A percentile compares a stretch with the other conserved stretches of the same genome.
phyloP scores from a whole-genome alignment of 768 basidiomycete species.

The Leucosporidium scottii region DNA sequence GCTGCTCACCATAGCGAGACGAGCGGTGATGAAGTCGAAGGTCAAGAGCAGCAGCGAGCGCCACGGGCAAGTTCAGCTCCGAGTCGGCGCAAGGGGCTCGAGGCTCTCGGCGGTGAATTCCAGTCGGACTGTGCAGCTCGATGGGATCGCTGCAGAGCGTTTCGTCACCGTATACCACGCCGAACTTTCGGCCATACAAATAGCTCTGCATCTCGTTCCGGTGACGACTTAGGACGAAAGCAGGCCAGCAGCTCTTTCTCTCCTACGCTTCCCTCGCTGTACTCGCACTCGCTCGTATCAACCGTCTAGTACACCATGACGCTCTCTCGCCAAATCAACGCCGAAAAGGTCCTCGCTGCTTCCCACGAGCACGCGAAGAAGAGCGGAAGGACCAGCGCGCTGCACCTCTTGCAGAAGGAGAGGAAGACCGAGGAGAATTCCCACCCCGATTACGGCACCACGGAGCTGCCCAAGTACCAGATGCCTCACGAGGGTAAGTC shows the following conservation, averaged over 20 bases:
- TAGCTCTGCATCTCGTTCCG: no score
- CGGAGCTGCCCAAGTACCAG: constrained; percentile 62
- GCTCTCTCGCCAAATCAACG: constrained; percentile 47
- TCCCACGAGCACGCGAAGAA: constrained; percentile 45
- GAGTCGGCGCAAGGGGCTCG: background rate
- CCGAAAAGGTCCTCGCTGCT: constrained; percentile 58
- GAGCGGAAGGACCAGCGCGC: background rate
- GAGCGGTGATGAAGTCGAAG: no score
- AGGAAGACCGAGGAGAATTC: background rate
- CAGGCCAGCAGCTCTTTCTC: background rate
- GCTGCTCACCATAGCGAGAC: no score
- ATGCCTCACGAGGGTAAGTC: constrained; percentile 53
- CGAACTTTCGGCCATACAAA: no score
- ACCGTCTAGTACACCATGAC: constrained; percentile 5
- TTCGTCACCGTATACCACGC: no score
- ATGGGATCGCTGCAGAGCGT: no score
- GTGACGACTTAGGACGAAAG: background rate
- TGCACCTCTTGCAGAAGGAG: constrained; percentile 8
- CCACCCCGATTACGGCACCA: constrained; percentile 38
- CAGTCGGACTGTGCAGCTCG: no score
- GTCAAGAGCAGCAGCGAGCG: no score
- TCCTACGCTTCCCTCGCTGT: background rate
- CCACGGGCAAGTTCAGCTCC: background rate
- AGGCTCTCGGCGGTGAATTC: no score
- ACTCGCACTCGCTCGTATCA: background rate